A percentile compares a stretch with the other conserved stretches of the same genome.
Conservation (phyloP, 495 filamentous ascomycete genomes). For the Darksidea phi region DNA sequence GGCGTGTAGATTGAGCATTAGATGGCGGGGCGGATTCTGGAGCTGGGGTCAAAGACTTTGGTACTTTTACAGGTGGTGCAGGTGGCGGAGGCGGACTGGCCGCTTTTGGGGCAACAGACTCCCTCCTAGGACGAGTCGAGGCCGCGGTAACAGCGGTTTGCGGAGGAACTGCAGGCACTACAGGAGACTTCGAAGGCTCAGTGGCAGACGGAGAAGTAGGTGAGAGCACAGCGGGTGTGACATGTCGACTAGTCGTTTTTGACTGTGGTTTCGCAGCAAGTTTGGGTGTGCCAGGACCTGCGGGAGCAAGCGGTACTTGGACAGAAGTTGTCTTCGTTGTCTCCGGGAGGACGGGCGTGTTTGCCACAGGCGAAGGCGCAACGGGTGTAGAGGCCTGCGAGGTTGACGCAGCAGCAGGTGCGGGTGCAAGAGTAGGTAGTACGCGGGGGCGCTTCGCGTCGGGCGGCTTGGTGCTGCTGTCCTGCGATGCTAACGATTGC, state of each 20-base stretch:
- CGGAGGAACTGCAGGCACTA: background rate
- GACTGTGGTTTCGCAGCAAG: constrained; percentile 6
- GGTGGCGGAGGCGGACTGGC: constrained; percentile 1
- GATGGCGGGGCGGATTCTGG: constrained; percentile 11
- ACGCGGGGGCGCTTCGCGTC: constrained; percentile 26
- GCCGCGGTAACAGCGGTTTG: constrained; percentile 26
- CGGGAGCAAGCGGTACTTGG: constrained; percentile 39
- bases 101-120: constrained; percentile 24
- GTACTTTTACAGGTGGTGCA: constrained; percentile 4
- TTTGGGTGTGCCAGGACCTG: constrained; percentile 32
- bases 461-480: constrained; percentile 26
- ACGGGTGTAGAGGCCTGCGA: constrained; percentile 28
- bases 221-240: constrained; percentile 22
- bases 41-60: constrained; percentile 18
- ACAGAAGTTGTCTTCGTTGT: constrained; percentile 34
- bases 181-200: background rate
- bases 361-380: constrained; percentile 8
- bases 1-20: constrained; percentile 8
- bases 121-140: constrained; percentile 28
- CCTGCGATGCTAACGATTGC: constrained; percentile 23
- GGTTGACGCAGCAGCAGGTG: constrained; percentile 26
- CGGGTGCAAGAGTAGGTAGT: constrained; percentile 22
- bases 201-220: constrained; percentile 17
- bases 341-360: constrained; percentile 36
- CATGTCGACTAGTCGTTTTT: constrained; percentile 21